phyloP scores from a whole-genome alignment of 345 rosid genomes.

The Passiflora organensis region DNA sequence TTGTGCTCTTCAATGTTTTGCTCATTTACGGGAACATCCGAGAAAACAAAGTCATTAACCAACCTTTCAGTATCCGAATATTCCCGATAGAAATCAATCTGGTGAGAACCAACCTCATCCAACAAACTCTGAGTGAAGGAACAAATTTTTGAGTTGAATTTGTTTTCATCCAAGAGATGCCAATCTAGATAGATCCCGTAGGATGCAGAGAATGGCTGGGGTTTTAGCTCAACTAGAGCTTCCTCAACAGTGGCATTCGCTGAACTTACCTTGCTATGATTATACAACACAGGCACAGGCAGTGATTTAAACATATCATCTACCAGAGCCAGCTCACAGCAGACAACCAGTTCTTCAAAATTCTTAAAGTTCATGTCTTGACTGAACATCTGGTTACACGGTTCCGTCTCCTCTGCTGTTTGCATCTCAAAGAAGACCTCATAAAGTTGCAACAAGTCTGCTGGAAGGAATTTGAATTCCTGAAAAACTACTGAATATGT shows the following conservation, averaged over 20 bases:
- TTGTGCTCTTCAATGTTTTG: slow-evolving; percentile 28
- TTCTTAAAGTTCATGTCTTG: slow-evolving; percentile 61
- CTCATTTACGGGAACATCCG: slow-evolving; percentile 36
- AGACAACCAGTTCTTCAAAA: slow-evolving; percentile 62
- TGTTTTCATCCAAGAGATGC: slow-evolving; percentile 64
- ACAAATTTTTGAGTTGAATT: slow-evolving; percentile 26
- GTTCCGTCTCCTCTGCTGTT: slow-evolving; percentile 34
- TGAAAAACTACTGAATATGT: slow-evolving; percentile 35
- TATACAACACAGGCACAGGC: slow-evolving; percentile 60
- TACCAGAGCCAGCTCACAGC: slow-evolving; percentile 56
- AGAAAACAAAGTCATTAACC: slow-evolving; percentile 49
- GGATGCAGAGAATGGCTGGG: slow-evolving; percentile 49
- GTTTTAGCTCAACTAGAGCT: slow-evolving; percentile 40
- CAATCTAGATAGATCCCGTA: slow-evolving; percentile 85
- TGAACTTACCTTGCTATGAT: slow-evolving; percentile 37
- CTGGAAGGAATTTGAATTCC: slow-evolving; percentile 49
- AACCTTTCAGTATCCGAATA: slow-evolving; percentile 35
- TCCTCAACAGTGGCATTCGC: slow-evolving; percentile 37
- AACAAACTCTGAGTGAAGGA: slow-evolving; percentile 29
- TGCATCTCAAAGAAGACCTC: slow-evolving; percentile 38
- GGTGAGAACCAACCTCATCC: slow-evolving; percentile 33
- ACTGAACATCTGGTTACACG: slow-evolving; percentile 40
- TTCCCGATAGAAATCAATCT: slow-evolving; percentile 35
- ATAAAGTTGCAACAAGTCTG: slow-evolving; percentile 37
- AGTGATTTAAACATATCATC: slow-evolving; percentile 75